A percentile compares a stretch with the other conserved stretches of the same genome.
These are phyloP conservation scores for Colletotrichum caudatum DNA, from an alignment of 2,329 filamentous ascomycete species.

Conservation along the genomic window DNA sequence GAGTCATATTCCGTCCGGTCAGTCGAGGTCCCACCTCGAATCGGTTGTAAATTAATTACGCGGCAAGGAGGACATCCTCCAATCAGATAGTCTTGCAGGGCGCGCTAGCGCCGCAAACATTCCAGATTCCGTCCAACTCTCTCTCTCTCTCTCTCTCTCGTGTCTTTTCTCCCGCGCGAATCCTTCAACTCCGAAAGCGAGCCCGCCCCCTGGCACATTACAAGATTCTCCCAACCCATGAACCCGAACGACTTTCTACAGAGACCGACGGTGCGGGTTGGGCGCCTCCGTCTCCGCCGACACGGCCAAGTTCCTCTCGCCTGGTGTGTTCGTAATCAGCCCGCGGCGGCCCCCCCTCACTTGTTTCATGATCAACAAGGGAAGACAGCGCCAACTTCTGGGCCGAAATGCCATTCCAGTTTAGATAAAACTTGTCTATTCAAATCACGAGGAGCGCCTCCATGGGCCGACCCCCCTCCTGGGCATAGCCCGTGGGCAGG, in stretches of 20 bases:
- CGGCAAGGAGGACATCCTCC: conserved; percentile 10
- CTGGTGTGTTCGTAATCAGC: not conserved
- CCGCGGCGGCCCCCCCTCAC: conserved; percentile 24
- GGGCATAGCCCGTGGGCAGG: conserved; percentile 3
- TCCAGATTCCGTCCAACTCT: conserved; percentile 18
- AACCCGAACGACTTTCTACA: conserved; percentile 7
- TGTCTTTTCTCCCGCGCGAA: conserved; percentile 4
- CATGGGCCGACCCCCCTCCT: conserved; percentile 8
- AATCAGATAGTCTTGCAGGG: conserved; percentile 23
- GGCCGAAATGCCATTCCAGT: conserved; percentile 12
- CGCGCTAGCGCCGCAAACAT: conserved; percentile 35
- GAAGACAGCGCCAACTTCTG: conserved; percentile 29
- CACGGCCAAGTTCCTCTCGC: not conserved
- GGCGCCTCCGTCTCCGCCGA: not conserved
- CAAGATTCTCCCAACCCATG: conserved; percentile 6
- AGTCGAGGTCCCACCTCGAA: conserved; percentile 13
- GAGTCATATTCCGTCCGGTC: conserved; percentile 14
- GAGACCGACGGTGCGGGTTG: not conserved
- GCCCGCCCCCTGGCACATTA: conserved; percentile 1
- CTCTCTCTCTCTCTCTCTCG: not conserved
- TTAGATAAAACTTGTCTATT: not conserved
- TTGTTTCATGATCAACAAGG: conserved; percentile 32
- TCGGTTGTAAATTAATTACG: conserved; percentile 13
- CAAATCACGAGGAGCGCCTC: not conserved
- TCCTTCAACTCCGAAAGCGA: conserved; percentile 1